Base-by-base conservation (phyloP, 75 land plant species). In the Adiantum capillusveneris region DNA sequence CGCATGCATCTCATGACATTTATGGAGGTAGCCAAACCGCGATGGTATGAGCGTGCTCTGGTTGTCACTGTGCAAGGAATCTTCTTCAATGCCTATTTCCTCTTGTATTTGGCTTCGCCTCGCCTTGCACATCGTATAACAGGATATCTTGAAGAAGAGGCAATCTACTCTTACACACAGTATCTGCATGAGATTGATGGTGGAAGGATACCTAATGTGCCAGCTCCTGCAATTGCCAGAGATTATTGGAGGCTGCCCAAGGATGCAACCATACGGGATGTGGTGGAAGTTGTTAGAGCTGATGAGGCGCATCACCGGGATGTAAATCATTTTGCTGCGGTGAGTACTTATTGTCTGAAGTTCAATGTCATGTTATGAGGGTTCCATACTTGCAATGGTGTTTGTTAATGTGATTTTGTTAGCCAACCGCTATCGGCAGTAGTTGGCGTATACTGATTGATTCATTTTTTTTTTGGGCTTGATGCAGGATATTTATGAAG, bases 1-100 rank as follows among this genome's bases (percentile, higher is more conserved):
- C 50, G 93, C 19, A 88, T 87, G 92, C 92, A 87, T 57, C 79
- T 87, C 25, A 87, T 87, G 92, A 87, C 92, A 2, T 87, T 87
- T 75, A 84, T 87, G 88, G 92, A 87, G 59, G 85, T 87, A 11
- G 61, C 85, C 6, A 31, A 87, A 55, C 92, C 92, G 18, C 71
- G 57, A 48, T 87, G 92, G 92, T 84, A 79, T 46, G 92, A 84
- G 71, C 59, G 89, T 2, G 81, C 85, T 1, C 76, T 85, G 5
- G 93, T 88, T 24, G 39, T 88, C 7, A 39, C 83, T 16, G 89
- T 85, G 26, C 93, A 88, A 50, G 92, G 87, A n/a, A 73, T 74
- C 24, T 87, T 87, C 77, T 84, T 81, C 80, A 87, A 87, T 57
- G 76, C 78, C 19, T 87, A 87, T 67, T 81, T 87, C 60, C 53